Evolutionary conservation across 768 basidiomycete genomes (phyloP).

Genomic region (Neoboletus magnificus): DNA sequence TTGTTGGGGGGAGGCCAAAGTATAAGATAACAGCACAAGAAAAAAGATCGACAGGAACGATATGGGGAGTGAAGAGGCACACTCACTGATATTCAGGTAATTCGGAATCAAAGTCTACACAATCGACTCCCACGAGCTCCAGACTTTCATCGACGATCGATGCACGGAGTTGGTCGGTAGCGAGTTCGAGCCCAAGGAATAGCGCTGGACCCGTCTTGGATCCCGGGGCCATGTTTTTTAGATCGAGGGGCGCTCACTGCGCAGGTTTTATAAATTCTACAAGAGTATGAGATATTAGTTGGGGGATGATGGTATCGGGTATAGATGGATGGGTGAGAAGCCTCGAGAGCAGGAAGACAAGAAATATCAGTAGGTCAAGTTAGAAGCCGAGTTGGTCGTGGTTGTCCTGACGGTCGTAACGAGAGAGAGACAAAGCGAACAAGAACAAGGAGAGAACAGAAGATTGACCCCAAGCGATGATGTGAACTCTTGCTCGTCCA

Average conservation of each 20-base stretch:
- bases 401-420: slow-evolving; percentile 28
- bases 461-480: slow-evolving; percentile 10
- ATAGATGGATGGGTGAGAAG: slow-evolving; percentile 15
- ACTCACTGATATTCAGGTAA: slow-evolving; percentile 79
- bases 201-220: slow-evolving; percentile 47
- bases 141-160: slow-evolving; percentile 80
- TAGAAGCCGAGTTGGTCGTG: slow-evolving; percentile 9
- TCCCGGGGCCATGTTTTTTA: slow-evolving; percentile 30
- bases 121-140: slow-evolving; percentile 78
- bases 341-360: slow-evolving; percentile 13
- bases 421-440: slow-evolving; percentile 11
- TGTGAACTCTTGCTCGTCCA: slow-evolving; percentile 11
- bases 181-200: slow-evolving; percentile 84
- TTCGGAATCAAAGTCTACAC: slow-evolving; percentile 80
- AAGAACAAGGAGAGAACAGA: slow-evolving; percentile 8
- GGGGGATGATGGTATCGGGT: slow-evolving; percentile 30
- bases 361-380: slow-evolving; percentile 2
- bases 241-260: slow-evolving; percentile 3
- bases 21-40: background rate
- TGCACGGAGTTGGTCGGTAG: slow-evolving; percentile 79
- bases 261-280: slow-evolving; percentile 4
- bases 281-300: slow-evolving; percentile 13
- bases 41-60: background rate
- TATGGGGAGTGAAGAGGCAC: background rate
- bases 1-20: background rate